phyloP scores from a whole-genome alignment of 352 stramenopile species.

The Pythium biforme region DNA sequence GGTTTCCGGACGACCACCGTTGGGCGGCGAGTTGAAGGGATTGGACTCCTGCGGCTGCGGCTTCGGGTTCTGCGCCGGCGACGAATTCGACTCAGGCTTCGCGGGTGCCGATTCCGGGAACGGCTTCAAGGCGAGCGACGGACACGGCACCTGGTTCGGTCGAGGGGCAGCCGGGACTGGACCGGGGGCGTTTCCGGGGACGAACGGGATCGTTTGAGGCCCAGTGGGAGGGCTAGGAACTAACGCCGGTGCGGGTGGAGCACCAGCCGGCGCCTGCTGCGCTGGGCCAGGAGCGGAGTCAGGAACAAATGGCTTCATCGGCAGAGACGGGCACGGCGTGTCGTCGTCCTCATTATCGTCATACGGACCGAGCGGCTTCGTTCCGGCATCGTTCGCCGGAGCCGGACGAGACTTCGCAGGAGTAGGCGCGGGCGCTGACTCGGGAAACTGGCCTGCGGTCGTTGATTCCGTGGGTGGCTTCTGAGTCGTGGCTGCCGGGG shows the following conservation, averaged over 20 bases:
- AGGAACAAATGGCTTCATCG: conserved; percentile 4
- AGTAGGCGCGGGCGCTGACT: neutral
- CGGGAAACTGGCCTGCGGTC: neutral
- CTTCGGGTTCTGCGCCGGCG: neutral
- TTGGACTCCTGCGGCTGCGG: neutral
- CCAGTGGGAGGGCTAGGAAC: no score
- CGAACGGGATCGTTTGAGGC: neutral
- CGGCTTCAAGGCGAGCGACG: conserved; percentile 10
- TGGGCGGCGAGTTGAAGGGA: neutral
- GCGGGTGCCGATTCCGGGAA: neutral
- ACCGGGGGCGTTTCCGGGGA: neutral
- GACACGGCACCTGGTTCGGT: neutral
- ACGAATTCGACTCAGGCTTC: neutral
- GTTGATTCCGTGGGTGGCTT: neutral
- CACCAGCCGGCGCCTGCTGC: no score
- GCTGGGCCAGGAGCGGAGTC: neutral
- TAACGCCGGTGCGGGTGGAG: no score
- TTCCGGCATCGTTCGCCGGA: no score
- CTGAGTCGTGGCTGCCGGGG: neutral
- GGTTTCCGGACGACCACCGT: neutral
- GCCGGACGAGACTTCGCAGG: neutral
- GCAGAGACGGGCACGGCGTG: conserved; percentile 14
- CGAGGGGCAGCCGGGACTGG: conserved; percentile 1
- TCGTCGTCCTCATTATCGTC: conserved; percentile 5
- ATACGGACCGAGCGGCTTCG: neutral